A percentile compares a stretch with the other conserved stretches of the same genome.
phyloP scores from a whole-genome alignment of 192 early-diverging fungal species.

The Coemansia asiatica region DNA sequence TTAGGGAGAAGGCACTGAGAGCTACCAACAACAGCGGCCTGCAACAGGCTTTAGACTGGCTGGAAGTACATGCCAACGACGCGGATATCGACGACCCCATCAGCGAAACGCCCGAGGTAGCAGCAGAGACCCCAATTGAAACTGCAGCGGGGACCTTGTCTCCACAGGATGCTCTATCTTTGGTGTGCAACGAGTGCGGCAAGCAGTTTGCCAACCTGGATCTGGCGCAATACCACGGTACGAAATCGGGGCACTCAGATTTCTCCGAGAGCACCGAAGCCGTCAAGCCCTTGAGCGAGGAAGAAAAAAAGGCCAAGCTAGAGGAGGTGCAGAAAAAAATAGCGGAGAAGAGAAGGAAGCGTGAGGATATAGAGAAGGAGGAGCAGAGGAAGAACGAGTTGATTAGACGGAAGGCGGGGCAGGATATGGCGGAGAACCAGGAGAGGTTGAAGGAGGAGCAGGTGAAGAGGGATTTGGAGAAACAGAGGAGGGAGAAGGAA shows the following conservation, averaged over 20 bases:
- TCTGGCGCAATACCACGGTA: conserved; percentile 65
- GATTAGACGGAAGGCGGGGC: conserved; percentile 58
- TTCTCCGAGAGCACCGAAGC: conserved; percentile 66
- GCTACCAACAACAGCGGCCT: conserved; percentile 46
- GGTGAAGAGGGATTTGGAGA: conserved; percentile 60
- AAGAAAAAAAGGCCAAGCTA: conserved; percentile 70
- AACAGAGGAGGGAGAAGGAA: conserved; percentile 64
- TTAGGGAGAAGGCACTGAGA: conserved; percentile 43
- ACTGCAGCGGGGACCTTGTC: background rate
- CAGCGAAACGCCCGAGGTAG: background rate
- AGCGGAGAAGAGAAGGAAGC: conserved; percentile 57
- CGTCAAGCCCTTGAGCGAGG: conserved; percentile 70
- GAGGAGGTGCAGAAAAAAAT: conserved; percentile 61
- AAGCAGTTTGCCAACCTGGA: conserved; percentile 61
- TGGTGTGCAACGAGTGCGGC: conserved; percentile 68
- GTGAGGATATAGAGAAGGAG: conserved; percentile 58
- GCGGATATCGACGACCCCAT: conserved; percentile 23
- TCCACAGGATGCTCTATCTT: conserved; percentile 34
- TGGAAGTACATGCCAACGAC: conserved; percentile 36
- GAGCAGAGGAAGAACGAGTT: conserved; percentile 63
- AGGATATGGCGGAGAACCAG: conserved; percentile 59
- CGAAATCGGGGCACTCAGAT: conserved; percentile 64
- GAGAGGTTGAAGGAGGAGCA: conserved; percentile 61
- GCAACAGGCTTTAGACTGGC: conserved; percentile 53
- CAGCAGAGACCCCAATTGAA: background rate